These are phyloP conservation scores for Ulota crispa DNA, from an alignment of 225 moss, liverwort and hornwort species.

Conservation along the genomic window DNA sequence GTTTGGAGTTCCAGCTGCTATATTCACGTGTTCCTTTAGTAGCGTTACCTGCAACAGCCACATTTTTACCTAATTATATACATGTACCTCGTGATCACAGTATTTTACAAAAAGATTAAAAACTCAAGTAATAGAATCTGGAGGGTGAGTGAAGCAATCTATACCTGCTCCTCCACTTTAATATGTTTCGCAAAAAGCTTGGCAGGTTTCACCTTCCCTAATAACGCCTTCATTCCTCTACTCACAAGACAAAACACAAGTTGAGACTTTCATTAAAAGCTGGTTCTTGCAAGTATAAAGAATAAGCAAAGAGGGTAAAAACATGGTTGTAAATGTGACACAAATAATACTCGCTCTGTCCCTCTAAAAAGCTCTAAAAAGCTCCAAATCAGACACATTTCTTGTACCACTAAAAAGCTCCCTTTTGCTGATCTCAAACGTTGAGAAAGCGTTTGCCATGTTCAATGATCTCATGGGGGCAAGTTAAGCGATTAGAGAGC, in stretches of 20 bases:
- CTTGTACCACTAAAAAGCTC: too few species aligned
- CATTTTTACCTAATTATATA: not conserved
- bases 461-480: too few species aligned
- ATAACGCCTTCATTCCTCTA: conserved; percentile 72
- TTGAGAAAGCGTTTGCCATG: too few species aligned
- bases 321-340: not conserved
- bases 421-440: too few species aligned
- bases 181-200: conserved; percentile 89
- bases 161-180: conserved; percentile 85
- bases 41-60: conserved; percentile 48
- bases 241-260: conserved; percentile 9
- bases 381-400: too few species aligned
- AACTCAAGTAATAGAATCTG: not conserved
- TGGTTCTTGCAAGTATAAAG: not conserved
- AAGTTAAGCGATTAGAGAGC: too few species aligned
- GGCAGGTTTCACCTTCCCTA: conserved; percentile 62
- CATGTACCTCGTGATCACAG: not conserved
- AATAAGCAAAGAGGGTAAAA: conserved; percentile 4
- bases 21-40: conserved; percentile 60
- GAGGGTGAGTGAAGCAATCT: not conserved
- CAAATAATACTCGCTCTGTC: not conserved
- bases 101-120: not conserved
- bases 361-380: too few species aligned
- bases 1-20: conserved; percentile 86
- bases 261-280: not conserved